Evolutionary conservation across 2,329 filamentous ascomycete genomes (phyloP).

Genomic region (Hypomyces perniciosus): DNA sequence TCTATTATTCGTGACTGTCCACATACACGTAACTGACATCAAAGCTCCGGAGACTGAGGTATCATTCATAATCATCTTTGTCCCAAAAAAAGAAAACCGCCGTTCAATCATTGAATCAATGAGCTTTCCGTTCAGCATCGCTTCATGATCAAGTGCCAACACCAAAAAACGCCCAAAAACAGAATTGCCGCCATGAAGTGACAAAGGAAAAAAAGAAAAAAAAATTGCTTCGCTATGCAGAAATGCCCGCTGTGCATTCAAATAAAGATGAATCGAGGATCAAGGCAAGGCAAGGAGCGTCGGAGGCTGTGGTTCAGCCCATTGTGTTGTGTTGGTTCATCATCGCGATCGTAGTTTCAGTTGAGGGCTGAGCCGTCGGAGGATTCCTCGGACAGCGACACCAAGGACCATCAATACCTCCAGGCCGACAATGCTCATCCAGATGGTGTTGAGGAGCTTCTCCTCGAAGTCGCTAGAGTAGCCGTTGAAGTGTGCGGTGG

Average conservation of each 20-base stretch:
- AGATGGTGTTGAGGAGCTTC: conserved; percentile 39
- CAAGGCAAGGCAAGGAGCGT: background rate
- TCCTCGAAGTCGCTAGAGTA: conserved; percentile 29
- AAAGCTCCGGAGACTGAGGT: background rate
- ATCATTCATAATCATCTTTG: conserved; percentile 10
- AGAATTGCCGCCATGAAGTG: background rate
- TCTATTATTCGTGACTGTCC: background rate
- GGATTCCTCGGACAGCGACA: conserved; percentile 28
- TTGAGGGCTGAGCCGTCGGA: conserved; percentile 19
- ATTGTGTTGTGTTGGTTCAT: background rate
- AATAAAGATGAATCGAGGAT: too few species aligned
- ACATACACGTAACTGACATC: background rate
- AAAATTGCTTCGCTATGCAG: background rate
- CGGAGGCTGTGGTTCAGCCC: background rate
- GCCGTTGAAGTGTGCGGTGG: conserved; percentile 22
- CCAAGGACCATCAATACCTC: conserved; percentile 40
- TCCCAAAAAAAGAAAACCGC: background rate
- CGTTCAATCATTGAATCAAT: conserved; percentile 3
- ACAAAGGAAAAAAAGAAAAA: too few species aligned
- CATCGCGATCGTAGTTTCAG: conserved; percentile 9
- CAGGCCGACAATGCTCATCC: conserved; percentile 41
- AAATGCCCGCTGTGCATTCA: background rate
- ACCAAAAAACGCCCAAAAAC: background rate
- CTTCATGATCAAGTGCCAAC: background rate
- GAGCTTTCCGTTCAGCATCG: conserved; percentile 1